Evolutionary conservation across 495 filamentous ascomycete species (phyloP), one percentile per base, ranked within the genome.

Genomic region (Penicillium paxilli): DNA sequence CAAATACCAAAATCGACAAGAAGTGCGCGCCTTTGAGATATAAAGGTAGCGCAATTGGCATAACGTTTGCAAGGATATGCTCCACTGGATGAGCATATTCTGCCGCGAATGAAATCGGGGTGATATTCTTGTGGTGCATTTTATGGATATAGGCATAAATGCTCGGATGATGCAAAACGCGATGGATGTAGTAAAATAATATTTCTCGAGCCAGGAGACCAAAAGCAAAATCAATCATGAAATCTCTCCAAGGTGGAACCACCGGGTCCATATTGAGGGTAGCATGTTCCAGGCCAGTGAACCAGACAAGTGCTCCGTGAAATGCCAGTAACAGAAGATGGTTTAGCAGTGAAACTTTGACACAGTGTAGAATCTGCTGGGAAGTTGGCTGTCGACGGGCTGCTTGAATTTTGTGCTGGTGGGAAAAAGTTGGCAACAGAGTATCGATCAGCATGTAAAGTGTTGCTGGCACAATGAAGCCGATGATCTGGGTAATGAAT

Each of bases 51-150:
- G 8, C 16, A 5, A 37, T 17, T 5, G n/a, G 33, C 10, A 37
- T 12, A 17, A 17, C 16, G 16, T 17, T 17, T 6, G 33, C 16
- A 6, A 37, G 7, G 14, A 37, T 0, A 37, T 37, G 74, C 59
- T 82, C 79, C 16, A 78, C 17, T 0, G 79, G 80, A 50, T 80
- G 77, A 7, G 76, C 71, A 52, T 81, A 81, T 53, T 82, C 70
- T 1, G 77, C 73, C 0, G 80, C 67, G 6, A 82, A 63, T 1
- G 79, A 71, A 5, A 81, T 68, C 14, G 78, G 80, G 1, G 80
- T 69, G 0, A 66, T 76, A 59, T 77, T 81, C 32, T 67, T 52
- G 63, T 82, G 80, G 57, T 82, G 80, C 40, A 60, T 54, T 44
- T 76, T 78, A 59, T 83, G 80, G 44, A 83, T 66, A 16, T 41